Percentiles rank a stretch among this genome's conserved stretches.
Conservation (phyloP, 495 filamentous ascomycete genomes). For the Neurospora intermedia region DNA sequence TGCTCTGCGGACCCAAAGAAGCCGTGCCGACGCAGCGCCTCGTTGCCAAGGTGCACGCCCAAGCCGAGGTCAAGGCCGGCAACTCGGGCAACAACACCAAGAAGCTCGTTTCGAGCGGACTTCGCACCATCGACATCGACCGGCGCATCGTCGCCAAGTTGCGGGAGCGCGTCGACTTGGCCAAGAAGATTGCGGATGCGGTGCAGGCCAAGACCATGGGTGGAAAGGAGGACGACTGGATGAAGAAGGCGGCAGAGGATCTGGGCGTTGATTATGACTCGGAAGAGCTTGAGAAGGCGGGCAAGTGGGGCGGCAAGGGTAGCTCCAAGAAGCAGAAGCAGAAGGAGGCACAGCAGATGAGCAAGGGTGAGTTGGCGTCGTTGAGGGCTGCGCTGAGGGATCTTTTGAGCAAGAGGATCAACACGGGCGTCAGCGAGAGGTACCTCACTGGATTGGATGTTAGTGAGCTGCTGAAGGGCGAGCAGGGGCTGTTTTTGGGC, state of each 20-base stretch:
- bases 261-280: constrained; percentile 89
- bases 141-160: constrained; percentile 64
- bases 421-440: constrained; percentile 82
- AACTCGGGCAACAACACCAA: constrained; percentile 52
- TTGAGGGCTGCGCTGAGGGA: constrained; percentile 52
- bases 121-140: constrained; percentile 68
- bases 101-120: constrained; percentile 3
- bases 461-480: constrained; percentile 58
- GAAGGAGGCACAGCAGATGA: constrained; percentile 53
- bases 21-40: constrained; percentile 72
- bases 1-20: constrained; percentile 88
- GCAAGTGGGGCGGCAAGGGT: constrained; percentile 52
- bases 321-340: constrained; percentile 63
- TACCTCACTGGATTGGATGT: constrained; percentile 83
- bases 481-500: constrained; percentile 36
- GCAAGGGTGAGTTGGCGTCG: constrained; percentile 56
- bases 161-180: constrained; percentile 60
- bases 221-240: constrained; percentile 71
- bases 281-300: constrained; percentile 61
- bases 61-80: constrained; percentile 21
- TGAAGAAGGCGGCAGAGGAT: constrained; percentile 78
- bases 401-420: constrained; percentile 64
- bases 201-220: constrained; percentile 78
- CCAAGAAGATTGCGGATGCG: constrained; percentile 77
- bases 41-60: constrained; percentile 72